Evolutionary conservation across 148 eudicot species (phyloP), one percentile per base, ranked within the genome.

Genomic region (Nepenthes mirabilis): DNA sequence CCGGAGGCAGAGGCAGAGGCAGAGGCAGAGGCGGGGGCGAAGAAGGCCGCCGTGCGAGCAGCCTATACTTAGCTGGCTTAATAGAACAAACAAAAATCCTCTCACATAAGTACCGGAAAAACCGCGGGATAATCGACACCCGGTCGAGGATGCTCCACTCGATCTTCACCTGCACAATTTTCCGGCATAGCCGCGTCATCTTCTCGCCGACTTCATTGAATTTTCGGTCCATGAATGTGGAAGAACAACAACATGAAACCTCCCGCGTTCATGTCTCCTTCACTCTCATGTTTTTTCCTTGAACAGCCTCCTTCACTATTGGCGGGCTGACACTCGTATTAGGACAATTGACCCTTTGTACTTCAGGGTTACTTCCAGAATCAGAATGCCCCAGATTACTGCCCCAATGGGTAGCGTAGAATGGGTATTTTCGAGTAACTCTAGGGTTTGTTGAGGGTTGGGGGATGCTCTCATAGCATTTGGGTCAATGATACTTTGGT

Each of bases 101-200:
- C 10, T 83, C 85, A 84, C 83, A 75, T 13, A 90, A 66, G 37
- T 82, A 76, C 56, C 82, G 62, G 43, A 84, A 80, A 47, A 84
- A 74, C 0, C 64, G 77, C 37, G 71, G 79, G 37, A 90, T 50
- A 12, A 71, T 55, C 13, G 78, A 40, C 2, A 81, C 73, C 36
- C 68, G 72, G 58, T 75, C 76, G 0, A 72, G 34, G 7, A 80
- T 1, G 11, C 59, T 59, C 82, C 81, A 75, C 67, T 73, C 65
- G 9, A 83, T 40, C 55, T 75, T 71, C 55, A 72, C 68, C 54
- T 61, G 83, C 56, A 82, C 75, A 9, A 81, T 77, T 68, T 67
- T 83, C 73, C 87, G 82, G 72, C 84, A 72, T 36, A 81, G 69
- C 33, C 68, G 86, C 5, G 82, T 85, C 91, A 85, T 83, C 67